Evolutionary conservation across 2,329 filamentous ascomycete genomes (phyloP).

Genomic region (Monilinia fructigena): DNA sequence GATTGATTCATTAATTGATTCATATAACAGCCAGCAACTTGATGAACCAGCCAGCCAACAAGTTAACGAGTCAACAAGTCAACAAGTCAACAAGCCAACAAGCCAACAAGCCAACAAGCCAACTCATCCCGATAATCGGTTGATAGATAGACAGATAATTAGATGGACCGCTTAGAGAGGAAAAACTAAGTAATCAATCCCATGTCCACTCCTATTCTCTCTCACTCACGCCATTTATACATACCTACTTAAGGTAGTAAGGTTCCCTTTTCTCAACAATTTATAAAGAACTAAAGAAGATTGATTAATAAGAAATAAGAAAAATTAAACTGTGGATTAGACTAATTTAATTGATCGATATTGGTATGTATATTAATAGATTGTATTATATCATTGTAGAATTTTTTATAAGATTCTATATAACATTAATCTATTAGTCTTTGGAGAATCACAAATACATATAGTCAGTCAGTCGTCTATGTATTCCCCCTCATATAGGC

Average conservation of each 20-base stretch:
- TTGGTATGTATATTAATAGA: too few relatives aligned
- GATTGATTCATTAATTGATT: too few relatives aligned
- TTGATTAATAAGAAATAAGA: not conserved
- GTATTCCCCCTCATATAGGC: too few relatives aligned
- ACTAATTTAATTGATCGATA: not conserved
- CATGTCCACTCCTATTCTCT: not conserved
- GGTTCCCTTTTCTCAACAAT: not conserved
- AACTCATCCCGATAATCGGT: conserved; percentile 19
- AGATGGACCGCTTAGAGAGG: conserved; percentile 7
- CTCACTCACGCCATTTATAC: conserved; percentile 9
- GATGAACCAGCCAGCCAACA: too few relatives aligned
- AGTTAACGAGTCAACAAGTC: too few relatives aligned
- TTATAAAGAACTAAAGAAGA: not conserved
- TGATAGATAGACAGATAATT: not conserved
- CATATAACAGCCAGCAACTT: too few relatives aligned
- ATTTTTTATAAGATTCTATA: too few relatives aligned
- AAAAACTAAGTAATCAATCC: not conserved
- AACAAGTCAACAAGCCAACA: too few relatives aligned
- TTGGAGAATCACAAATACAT: too few relatives aligned
- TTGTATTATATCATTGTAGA: too few relatives aligned
- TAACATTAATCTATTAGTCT: too few relatives aligned
- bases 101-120: not conserved
- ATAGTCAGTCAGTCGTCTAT: too few relatives aligned
- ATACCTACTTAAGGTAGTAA: not conserved
- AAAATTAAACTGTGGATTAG: not conserved